These are phyloP conservation scores for Fraxinus dipetala DNA, from an alignment of 305 asterid species.

Conservation along the genomic window DNA sequence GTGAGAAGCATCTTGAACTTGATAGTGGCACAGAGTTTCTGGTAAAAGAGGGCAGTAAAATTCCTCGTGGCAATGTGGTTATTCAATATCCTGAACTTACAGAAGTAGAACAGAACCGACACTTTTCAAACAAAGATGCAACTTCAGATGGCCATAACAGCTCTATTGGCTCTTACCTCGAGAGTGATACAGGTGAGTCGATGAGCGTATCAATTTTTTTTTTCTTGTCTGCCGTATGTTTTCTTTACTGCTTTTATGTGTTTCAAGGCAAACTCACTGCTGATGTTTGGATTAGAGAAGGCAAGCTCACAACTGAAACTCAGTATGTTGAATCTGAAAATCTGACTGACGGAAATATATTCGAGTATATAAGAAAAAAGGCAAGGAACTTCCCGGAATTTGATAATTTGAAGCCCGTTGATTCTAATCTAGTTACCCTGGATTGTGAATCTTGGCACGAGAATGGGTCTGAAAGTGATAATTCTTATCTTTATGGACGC, in stretches of 20 bases:
- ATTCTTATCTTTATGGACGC: constrained; percentile 19
- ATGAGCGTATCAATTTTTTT: background rate
- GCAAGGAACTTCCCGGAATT: constrained; percentile 37
- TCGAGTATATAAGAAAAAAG: constrained; percentile 40
- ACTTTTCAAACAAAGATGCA: constrained; percentile 28
- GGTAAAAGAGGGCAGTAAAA: constrained; percentile 33
- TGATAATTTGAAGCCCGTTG: constrained; percentile 27
- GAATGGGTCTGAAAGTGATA: constrained; percentile 9
- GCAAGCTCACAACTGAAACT: constrained; percentile 24
- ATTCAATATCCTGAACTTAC: constrained; percentile 27
- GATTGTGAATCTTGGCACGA: constrained; percentile 20
- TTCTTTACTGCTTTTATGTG: constrained; percentile 6
- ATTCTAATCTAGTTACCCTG: constrained; percentile 19
- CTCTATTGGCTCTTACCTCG: constrained; percentile 25
- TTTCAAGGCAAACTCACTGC: constrained; percentile 23
- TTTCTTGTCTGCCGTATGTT: constrained; percentile 12
- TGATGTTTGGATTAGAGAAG: constrained; percentile 35
- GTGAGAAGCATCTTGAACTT: constrained; percentile 57
- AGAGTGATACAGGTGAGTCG: constrained; percentile 43
- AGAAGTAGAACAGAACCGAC: constrained; percentile 32
- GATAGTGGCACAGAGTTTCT: constrained; percentile 38
- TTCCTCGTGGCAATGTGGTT: constrained; percentile 26
- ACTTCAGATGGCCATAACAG: constrained; percentile 19
- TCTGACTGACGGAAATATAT: constrained; percentile 34
- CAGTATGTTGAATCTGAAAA: constrained; percentile 28